These are phyloP conservation scores for Gonium pectorale DNA, from an alignment of 139 green algal species.

Conservation along the genomic window DNA sequence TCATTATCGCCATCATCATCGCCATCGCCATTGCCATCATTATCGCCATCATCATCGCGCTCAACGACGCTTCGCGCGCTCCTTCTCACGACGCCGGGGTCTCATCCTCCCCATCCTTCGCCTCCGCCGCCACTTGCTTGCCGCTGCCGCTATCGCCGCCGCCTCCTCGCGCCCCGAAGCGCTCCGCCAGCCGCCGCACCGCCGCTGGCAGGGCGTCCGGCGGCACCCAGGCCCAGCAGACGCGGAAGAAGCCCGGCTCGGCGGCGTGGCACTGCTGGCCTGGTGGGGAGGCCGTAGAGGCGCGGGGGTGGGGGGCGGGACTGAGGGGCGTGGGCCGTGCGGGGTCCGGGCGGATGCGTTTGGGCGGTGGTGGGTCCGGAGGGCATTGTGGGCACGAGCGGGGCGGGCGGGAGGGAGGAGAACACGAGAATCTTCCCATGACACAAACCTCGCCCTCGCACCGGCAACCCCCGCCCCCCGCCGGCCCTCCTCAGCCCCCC, in stretches of 20 bases:
- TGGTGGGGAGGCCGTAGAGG: not conserved
- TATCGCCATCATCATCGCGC: no score
- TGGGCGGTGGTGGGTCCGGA: not conserved
- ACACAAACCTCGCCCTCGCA: no score
- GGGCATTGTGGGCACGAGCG: not conserved
- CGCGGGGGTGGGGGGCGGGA: not conserved
- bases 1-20: no score
- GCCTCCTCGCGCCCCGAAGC: not conserved
- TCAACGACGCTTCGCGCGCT: no score
- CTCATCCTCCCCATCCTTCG: not conserved
- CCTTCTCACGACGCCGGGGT: no score
- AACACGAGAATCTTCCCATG: no score
- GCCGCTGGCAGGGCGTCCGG: slow-evolving; percentile 57
- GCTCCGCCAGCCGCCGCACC: slow-evolving; percentile 43
- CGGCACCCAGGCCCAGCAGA: slow-evolving; percentile 82
- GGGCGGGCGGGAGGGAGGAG: not conserved
- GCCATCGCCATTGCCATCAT: no score
- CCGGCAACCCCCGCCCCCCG: no score
- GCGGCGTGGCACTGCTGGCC: slow-evolving; percentile 73
- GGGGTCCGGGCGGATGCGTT: no score
- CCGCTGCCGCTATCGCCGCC: no score
- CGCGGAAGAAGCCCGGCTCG: slow-evolving; percentile 82
- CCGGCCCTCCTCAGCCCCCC: no score
- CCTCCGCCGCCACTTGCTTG: not conserved
- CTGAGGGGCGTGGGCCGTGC: no score